Evolutionary conservation across 2,329 filamentous ascomycete species (phyloP).

Genomic region (Aspergillaceae sp.): DNA sequence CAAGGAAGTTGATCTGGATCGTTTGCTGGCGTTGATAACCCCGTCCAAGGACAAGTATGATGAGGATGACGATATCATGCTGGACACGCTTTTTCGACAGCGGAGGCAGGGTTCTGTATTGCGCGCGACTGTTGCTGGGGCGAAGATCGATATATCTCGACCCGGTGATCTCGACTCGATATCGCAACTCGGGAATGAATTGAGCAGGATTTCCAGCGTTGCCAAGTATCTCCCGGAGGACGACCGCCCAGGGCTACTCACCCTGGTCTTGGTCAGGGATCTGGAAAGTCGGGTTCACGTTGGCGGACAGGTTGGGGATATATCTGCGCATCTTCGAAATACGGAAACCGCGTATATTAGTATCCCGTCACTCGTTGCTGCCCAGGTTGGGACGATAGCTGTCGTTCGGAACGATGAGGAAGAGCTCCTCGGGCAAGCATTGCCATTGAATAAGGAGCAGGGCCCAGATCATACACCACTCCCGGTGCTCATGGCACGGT

Average conservation of each 20-base stretch:
- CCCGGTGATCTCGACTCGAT: conserved; percentile 60
- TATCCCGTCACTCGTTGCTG: conserved; percentile 70
- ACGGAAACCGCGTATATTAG: conserved; percentile 73
- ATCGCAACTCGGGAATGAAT: conserved; percentile 64
- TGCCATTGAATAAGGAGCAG: conserved; percentile 26
- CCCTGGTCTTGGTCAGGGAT: conserved; percentile 58
- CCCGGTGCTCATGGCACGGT: conserved; percentile 73
- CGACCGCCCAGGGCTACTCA: conserved; percentile 80
- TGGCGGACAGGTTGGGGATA: conserved; percentile 59
- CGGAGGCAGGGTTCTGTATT: conserved; percentile 77
- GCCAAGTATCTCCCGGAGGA: conserved; percentile 94
- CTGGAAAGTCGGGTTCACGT: conserved; percentile 55
- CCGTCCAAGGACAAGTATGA: conserved; percentile 88
- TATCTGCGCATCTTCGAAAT: conserved; percentile 51
- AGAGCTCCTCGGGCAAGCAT: conserved; percentile 60
- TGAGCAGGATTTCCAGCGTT: conserved; percentile 74
- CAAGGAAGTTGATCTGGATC: conserved; percentile 70
- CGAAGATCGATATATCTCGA: conserved; percentile 56
- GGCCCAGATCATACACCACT: conserved; percentile 11
- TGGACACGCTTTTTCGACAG: conserved; percentile 82
- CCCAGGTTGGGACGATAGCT: conserved; percentile 58
- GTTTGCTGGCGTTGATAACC: conserved; percentile 74
- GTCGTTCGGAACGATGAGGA: conserved; percentile 59
- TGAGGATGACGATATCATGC: conserved; percentile 83
- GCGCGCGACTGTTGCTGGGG: conserved; percentile 56